Evolutionary conservation across 805 yeast genomes (phyloP), one percentile per base, ranked within the genome.

Genomic region (Isabelozyma heimii): DNA sequence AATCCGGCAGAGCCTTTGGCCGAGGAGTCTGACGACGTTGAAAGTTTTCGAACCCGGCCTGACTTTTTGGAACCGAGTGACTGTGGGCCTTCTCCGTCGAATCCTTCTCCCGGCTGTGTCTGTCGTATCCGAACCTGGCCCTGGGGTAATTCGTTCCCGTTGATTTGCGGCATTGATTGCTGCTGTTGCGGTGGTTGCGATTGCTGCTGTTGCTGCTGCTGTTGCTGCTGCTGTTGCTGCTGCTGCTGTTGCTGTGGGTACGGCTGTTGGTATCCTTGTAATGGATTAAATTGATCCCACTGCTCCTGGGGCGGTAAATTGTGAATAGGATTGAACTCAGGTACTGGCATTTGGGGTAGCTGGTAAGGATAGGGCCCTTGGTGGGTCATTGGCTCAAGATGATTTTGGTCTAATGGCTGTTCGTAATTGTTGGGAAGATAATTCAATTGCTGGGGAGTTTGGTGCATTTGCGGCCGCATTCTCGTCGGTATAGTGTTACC

Each of bases 311-410:
- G 38, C 8, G 17, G 27, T 33, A 40, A 40, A 24, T 43, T 47
- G 40, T 30, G 44, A 3, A 42, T 46, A 26, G 33, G 24, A 30
- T 14, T 44, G 40, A 9, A 37, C 20, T n/a, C 47, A 26, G 51
- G 20, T 26, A 43, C 38, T 20, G 54, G 14, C 26, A 42, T 27
- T 33, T 44, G 55, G 20, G 40, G 45, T 24, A 15, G 17, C 27
- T 38, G 47, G 24, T 47, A 38, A 17, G 37, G 39, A 6, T 38
- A 44, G 8, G 30, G 38, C 5, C 17, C 37, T 27, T 42, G 44
- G n/a, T 28, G 37, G 9, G n/a, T 5, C 12, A 16, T 40, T 40
- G 42, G 27, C 26, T 20, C 27, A 10, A 20, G 15, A 14, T 37
- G 35, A 13, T 30, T 30, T 30, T 30, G 35, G 8, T 30, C 35